A percentile compares a stretch with the other conserved stretches of the same genome.
Conservation (phyloP, 768 basidiomycete genomes). For the Obba rivulosa region DNA sequence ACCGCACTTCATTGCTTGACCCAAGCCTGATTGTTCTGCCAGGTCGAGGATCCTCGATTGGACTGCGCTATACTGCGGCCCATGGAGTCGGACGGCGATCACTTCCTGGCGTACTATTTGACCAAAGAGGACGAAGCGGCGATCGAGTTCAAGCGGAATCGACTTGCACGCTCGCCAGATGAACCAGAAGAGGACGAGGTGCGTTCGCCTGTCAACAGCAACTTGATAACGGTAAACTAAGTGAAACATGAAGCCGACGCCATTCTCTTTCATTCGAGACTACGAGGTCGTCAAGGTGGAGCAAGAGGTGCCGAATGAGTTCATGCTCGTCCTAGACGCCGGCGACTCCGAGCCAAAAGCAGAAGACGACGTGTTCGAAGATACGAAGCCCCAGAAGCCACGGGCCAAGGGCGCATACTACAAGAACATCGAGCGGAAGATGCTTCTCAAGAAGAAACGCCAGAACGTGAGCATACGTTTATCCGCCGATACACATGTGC, state of each 20-base stretch:
- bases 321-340: slow-evolving; percentile 69
- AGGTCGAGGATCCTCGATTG: slow-evolving; percentile 75
- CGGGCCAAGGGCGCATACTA: slow-evolving; percentile 71
- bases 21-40: neutral
- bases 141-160: slow-evolving; percentile 54
- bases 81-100: slow-evolving; percentile 85
- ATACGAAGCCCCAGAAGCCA: slow-evolving; percentile 21
- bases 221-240: neutral
- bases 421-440: slow-evolving; percentile 86
- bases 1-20: neutral
- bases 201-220: slow-evolving; percentile 8
- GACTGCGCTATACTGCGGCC: slow-evolving; percentile 85
- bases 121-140: slow-evolving; percentile 73
- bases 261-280: slow-evolving; percentile 75
- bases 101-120: slow-evolving; percentile 82
- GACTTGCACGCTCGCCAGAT: slow-evolving; percentile 40
- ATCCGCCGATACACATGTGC: neutral
- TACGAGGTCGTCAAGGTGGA: slow-evolving; percentile 86
- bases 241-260: slow-evolving; percentile 44
- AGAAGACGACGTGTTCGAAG: neutral
- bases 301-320: slow-evolving; percentile 82
- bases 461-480: slow-evolving; percentile 50
- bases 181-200: slow-evolving; percentile 55
- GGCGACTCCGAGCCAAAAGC: slow-evolving; percentile 25
- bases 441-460: slow-evolving; percentile 81